Evolutionary conservation across 257 asterid species (phyloP), one percentile per base, ranked within the genome.

Genomic region (Lavandula angustifolia): DNA sequence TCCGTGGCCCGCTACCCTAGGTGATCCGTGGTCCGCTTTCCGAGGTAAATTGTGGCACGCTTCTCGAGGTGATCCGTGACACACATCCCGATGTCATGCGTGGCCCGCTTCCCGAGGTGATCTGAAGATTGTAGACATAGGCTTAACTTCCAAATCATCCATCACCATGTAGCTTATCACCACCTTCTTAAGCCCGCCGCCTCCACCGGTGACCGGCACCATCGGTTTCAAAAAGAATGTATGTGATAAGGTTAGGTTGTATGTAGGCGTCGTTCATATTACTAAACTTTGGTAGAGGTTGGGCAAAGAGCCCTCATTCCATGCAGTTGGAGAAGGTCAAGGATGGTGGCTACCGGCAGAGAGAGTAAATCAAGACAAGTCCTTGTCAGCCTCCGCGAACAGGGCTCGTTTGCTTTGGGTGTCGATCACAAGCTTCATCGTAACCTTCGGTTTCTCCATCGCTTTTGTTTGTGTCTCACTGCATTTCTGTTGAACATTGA

Each of bases 181-280:
- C 0, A 70, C 85, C 74, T 80, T 79, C 43, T 80, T 82, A 18
- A 78, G 64, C 1, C 84, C 92, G 6, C 63, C 84, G 3, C 48
- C 56, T 2, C 43, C 70, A 40, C 62, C 14, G 31, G 54, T 12
- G 33, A 38, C 3, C 56, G 49, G 9, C 16, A 1, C 7, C n/a
- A 18, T 42, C n/a, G 84, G 87, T 29, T 70, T 69, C 37, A 82
- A 35, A 50, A 70, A 63, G 1, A 22, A 13, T n/a, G 34, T 76
- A 75, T 42, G 58, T 81, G n/a, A 9, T 58, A 50, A 41, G 59
- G 69, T 44, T 17, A 0, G 68, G 46, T 7, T 47, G 72, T 0
- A 75, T 44, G 61, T 72, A 82, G 0, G 54, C 32, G 18, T 76
- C 71, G 49, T 47, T 38, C n/a, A 82, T 73, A 34, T 65, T 42